phyloP scores from a whole-genome alignment of 805 yeast species.

The Wickerhamomyces hampshirensis region DNA sequence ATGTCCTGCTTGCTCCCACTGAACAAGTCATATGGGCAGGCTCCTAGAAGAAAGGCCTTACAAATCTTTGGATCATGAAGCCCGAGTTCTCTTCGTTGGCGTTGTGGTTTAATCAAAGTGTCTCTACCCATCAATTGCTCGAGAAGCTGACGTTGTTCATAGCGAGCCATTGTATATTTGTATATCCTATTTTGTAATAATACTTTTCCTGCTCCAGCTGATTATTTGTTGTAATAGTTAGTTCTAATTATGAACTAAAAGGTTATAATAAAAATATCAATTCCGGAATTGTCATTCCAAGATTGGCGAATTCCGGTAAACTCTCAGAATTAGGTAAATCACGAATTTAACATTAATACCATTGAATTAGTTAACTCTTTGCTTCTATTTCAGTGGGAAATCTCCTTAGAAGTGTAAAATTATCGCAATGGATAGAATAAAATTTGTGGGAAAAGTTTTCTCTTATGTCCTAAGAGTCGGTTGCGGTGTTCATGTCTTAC shows the following conservation, averaged over 20 bases:
- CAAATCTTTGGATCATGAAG: constrained; percentile 62
- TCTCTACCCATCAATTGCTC: constrained; percentile 81
- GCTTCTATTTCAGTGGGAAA: too few species aligned
- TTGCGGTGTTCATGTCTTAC: constrained; percentile 62
- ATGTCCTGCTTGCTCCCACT: constrained; percentile 76
- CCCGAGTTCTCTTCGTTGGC: constrained; percentile 39
- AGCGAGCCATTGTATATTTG: constrained; percentile 42
- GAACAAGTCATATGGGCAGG: constrained; percentile 82
- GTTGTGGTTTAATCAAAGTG: constrained; percentile 27
- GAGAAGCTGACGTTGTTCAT: constrained; percentile 62
- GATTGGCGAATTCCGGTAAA: too few species aligned
- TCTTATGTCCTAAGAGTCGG: constrained; percentile 42
- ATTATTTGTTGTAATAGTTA: too few species aligned
- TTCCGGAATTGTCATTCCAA: too few species aligned
- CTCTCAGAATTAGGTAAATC: too few species aligned
- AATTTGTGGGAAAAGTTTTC: constrained; percentile 20
- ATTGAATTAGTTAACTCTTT: too few species aligned
- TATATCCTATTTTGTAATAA: neutral
- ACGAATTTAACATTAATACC: neutral
- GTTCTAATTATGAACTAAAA: too few species aligned
- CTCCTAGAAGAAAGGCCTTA: constrained; percentile 76
- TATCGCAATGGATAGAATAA: constrained; percentile 2
- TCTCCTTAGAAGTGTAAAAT: neutral
- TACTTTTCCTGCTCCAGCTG: neutral
- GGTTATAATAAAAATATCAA: too few species aligned